Conservation (phyloP, 78 protist species). For the Creolimax fragrantissima region DNA sequence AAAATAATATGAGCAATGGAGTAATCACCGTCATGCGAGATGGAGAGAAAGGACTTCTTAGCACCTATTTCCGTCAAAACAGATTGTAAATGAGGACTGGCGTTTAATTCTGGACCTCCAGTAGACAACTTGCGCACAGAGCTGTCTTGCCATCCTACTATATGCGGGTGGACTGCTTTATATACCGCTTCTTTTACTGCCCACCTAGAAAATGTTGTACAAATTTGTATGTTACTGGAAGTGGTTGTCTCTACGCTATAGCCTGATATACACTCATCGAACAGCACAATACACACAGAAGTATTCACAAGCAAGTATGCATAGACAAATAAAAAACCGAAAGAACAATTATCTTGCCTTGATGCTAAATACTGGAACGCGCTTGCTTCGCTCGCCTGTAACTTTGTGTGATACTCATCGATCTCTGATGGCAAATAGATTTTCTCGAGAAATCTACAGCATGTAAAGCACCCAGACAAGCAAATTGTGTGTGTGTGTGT, state of each 20-base stretch:
- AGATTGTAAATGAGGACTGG: background rate
- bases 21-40: conserved; percentile 4
- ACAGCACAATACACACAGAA: too few relatives aligned
- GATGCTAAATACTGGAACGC: background rate
- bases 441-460: background rate
- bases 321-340: too few relatives aligned
- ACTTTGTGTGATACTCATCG: background rate
- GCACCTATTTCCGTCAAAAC: background rate
- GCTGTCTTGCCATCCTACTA: background rate
- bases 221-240: too few relatives aligned
- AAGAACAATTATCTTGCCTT: too few relatives aligned
- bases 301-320: too few relatives aligned
- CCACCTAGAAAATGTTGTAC: background rate
- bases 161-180: background rate
- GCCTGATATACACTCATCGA: too few relatives aligned
- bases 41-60: background rate
- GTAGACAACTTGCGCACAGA: background rate
- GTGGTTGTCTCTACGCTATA: too few relatives aligned
- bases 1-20: background rate
- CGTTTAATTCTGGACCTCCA: background rate
- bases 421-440: background rate
- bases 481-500: too few relatives aligned
- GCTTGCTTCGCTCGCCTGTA: background rate
- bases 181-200: conserved; percentile 10
- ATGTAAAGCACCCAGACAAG: too few relatives aligned